These are phyloP conservation scores for Pythium folliculosum DNA, from an alignment of 352 stramenopile species.

Conservation along the genomic window DNA sequence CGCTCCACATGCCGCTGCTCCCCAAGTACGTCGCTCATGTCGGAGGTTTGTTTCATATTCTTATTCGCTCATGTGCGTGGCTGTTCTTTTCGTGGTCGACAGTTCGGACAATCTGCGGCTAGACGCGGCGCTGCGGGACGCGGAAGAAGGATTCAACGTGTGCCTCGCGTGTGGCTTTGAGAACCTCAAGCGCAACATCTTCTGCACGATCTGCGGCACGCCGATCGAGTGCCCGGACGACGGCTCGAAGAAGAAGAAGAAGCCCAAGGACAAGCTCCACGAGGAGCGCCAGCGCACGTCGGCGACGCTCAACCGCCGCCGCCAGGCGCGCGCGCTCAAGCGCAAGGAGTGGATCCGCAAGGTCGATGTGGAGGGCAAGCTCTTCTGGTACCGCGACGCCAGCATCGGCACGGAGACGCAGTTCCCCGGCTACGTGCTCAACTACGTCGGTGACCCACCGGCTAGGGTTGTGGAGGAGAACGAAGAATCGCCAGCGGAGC, in stretches of 20 bases:
- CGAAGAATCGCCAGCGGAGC: neutral
- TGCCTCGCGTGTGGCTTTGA: conserved; percentile 23
- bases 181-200: conserved; percentile 40
- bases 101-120: conserved; percentile 23
- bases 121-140: conserved; percentile 32
- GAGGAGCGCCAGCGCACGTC: conserved; percentile 20
- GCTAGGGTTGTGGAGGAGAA: neutral
- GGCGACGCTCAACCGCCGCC: conserved; percentile 15
- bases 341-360: conserved; percentile 33
- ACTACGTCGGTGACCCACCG: conserved; percentile 11
- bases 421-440: conserved; percentile 18
- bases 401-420: conserved; percentile 3
- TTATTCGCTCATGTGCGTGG: neutral
- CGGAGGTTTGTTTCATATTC: too few species aligned
- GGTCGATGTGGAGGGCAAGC: conserved; percentile 28
- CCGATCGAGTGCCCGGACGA: conserved; percentile 12
- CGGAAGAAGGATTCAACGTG: conserved; percentile 31
- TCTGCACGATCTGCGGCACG: conserved; percentile 45
- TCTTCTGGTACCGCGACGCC: conserved; percentile 29
- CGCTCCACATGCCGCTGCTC: conserved; percentile 1
- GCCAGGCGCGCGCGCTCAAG: conserved; percentile 20
- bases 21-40: conserved; percentile 2
- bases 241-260: conserved; percentile 9
- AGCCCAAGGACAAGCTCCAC: conserved; percentile 23
- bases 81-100: neutral